Base-by-base conservation (phyloP, 2,329 filamentous ascomycete genomes). In the Sporothrix curviconia region DNA sequence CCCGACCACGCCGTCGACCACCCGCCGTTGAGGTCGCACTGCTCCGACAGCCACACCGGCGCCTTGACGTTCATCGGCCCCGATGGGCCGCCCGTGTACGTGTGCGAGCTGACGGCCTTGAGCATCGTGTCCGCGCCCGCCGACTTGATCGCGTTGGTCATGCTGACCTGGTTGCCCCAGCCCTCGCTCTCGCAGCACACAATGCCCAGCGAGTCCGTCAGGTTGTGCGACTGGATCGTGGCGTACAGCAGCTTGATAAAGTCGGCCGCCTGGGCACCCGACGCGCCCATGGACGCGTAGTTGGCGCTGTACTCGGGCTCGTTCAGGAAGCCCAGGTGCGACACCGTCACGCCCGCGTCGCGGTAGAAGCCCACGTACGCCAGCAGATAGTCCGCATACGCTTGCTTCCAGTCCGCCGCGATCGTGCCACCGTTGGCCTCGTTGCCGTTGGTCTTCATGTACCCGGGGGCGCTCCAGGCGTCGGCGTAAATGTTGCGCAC, bases 241-340 rank as follows among this genome's bases (percentile, higher is more conserved):
- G 71, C 68, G 52, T 71, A 69, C 43, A 82, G 70, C n/a, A 77
- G 69, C 57, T 69, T 66, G 67, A 82, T 76, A 65, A 82, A 80
- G 40, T 77, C 74, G 46, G 74, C 77, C 3, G 77, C 77, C 67
- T 80, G 89, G 65, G 85, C 87, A 74, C 96, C 96, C 79, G 94
- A 95, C 68, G 88, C 80, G 32, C 69, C 44, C 77, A 80, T 80
- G 6, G 70, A 72, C 11, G 77, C 76, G 61, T 76, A 76, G 51
- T 63, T 64, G 19, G 70, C 67, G 62, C 63, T 66, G 43, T 69
- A 70, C 46, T 76, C 72, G 1, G 74, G 75, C 62, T 78, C 76
- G 63, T 78, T 78, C 40, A 78, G 64, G 59, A 77, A 78, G 12
- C 76, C 76, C 2, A 78, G 65, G 55, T 77, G 74, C 1, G 74